Percentiles rank a stretch among this genome's conserved stretches.
Conservation (phyloP, 495 filamentous ascomycete species). For the Neurospora sp. region DNA sequence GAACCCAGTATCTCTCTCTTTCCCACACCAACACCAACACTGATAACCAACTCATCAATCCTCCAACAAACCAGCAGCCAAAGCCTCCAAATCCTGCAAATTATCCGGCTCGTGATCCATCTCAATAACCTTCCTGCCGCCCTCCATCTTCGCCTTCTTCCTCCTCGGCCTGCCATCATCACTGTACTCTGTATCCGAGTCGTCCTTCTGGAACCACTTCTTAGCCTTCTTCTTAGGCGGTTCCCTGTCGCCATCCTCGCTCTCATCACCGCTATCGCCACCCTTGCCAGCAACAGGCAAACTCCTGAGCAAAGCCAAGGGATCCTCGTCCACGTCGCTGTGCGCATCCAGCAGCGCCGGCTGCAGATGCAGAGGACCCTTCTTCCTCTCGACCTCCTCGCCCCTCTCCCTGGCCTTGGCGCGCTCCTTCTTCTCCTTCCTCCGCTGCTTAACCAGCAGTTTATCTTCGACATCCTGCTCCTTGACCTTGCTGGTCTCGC, state of each 20-base stretch:
- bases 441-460: constrained; percentile 64
- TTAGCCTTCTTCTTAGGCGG: constrained; percentile 34
- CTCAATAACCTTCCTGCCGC: constrained; percentile 39
- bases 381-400: constrained; percentile 38
- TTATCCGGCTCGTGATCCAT: constrained; percentile 62
- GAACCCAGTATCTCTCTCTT: background rate
- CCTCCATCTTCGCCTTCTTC: constrained; percentile 34
- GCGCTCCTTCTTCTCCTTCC: constrained; percentile 78
- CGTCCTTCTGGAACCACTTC: constrained; percentile 40
- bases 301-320: constrained; percentile 38
- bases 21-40: background rate
- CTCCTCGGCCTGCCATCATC: constrained; percentile 32
- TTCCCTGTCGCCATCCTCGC: constrained; percentile 21
- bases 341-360: constrained; percentile 16
- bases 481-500: constrained; percentile 60
- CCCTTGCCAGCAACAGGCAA: constrained; percentile 36
- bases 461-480: constrained; percentile 76
- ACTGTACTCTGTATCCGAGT: constrained; percentile 28
- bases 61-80: constrained; percentile 74
- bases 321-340: constrained; percentile 32
- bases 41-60: constrained; percentile 16
- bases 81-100: constrained; percentile 77
- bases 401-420: constrained; percentile 62
- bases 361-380: constrained; percentile 37
- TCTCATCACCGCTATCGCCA: constrained; percentile 4